phyloP scores from a whole-genome alignment of 208 protist genomes.

The Leishmania major region DNA sequence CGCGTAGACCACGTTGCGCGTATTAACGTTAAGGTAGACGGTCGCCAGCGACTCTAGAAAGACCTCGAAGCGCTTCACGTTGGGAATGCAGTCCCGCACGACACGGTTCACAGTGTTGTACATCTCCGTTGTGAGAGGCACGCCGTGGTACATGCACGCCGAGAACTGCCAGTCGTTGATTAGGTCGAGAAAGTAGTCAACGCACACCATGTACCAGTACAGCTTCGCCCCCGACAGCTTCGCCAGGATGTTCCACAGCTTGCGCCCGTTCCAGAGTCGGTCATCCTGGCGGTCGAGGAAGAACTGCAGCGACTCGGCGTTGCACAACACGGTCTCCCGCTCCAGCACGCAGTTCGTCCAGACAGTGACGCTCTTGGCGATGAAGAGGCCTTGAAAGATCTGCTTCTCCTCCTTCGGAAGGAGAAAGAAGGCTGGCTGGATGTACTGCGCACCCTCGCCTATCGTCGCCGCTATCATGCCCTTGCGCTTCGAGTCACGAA shows the following conservation, averaged over 20 bases:
- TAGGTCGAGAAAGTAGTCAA: slow-evolving; percentile 84
- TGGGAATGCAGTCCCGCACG: slow-evolving; percentile 78
- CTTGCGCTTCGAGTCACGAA: slow-evolving; percentile 69
- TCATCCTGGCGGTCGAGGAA: slow-evolving; percentile 80
- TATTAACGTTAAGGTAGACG: slow-evolving; percentile 79
- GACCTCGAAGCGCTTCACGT: slow-evolving; percentile 81
- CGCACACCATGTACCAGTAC: slow-evolving; percentile 83
- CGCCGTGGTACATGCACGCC: slow-evolving; percentile 81
- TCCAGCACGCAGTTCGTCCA: slow-evolving; percentile 76
- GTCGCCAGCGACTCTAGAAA: slow-evolving; percentile 47
- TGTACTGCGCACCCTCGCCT: slow-evolving; percentile 77
- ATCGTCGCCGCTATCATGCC: slow-evolving; percentile 63
- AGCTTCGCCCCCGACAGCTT: slow-evolving; percentile 58
- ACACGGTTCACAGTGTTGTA: slow-evolving; percentile 78
- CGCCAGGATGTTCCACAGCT: slow-evolving; percentile 75
- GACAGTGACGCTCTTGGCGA: slow-evolving; percentile 60
- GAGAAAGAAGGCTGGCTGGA: slow-evolving; percentile 74
- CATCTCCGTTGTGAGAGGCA: slow-evolving; percentile 69
- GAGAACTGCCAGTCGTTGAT: slow-evolving; percentile 87
- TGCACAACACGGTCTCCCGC: slow-evolving; percentile 50
- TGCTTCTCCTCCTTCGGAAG: slow-evolving; percentile 74
- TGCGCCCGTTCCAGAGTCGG: slow-evolving; percentile 73
- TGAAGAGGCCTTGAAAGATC: slow-evolving; percentile 63
- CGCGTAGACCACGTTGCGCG: slow-evolving; percentile 79
- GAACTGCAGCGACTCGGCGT: slow-evolving; percentile 66